phyloP scores from a whole-genome alignment of 495 filamentous ascomycete species.

The Talaromyces ruber region DNA sequence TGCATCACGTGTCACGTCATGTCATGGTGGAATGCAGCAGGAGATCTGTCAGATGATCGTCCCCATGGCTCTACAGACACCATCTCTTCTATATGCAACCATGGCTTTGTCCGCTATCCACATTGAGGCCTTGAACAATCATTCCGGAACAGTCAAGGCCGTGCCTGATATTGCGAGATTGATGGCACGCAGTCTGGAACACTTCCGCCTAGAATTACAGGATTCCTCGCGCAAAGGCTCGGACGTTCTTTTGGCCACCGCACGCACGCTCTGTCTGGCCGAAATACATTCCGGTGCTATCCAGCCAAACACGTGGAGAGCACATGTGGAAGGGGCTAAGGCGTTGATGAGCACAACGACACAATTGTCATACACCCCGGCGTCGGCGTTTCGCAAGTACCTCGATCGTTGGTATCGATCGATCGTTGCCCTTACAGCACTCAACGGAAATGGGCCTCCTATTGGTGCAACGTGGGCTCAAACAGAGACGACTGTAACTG shows the following conservation, averaged over 20 bases:
- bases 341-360: conserved; percentile 25
- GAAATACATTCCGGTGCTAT: conserved; percentile 41
- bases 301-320: conserved; percentile 38
- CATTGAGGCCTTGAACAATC: conserved; percentile 33
- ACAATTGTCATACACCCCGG: conserved; percentile 11
- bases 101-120: conserved; percentile 41
- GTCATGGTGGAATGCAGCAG: conserved; percentile 36
- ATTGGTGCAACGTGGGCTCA: conserved; percentile 21
- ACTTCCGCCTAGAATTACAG: conserved; percentile 36
- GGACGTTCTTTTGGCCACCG: conserved; percentile 36
- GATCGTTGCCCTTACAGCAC: conserved; percentile 36
- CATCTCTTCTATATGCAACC: conserved; percentile 37
- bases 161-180: conserved; percentile 35
- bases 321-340: conserved; percentile 36
- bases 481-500: background rate
- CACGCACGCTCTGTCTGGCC: conserved; percentile 39
- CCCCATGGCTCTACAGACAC: conserved; percentile 38
- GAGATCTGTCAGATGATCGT: conserved; percentile 40
- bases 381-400: conserved; percentile 32
- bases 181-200: conserved; percentile 37
- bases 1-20: conserved; percentile 38
- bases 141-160: conserved; percentile 33
- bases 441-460: conserved; percentile 38
- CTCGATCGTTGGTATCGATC: conserved; percentile 39
- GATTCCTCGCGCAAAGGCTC: conserved; percentile 25